phyloP scores from a whole-genome alignment of 257 asterid species.

The Przewalskia tangutica region DNA sequence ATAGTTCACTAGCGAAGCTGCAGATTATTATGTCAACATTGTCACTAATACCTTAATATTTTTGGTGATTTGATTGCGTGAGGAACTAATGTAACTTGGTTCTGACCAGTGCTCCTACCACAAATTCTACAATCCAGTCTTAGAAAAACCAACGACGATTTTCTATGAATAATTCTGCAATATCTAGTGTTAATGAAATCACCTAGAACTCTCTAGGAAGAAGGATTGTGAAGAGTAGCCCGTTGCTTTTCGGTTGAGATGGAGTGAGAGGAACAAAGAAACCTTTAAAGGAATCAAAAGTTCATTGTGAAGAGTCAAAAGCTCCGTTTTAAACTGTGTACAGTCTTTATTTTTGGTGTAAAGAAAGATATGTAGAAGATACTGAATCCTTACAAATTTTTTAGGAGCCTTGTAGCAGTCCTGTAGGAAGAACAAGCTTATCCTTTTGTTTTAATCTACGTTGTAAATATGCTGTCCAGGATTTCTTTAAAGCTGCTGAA shows the following conservation, averaged over 20 bases:
- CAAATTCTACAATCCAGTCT: neutral
- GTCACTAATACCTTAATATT: neutral
- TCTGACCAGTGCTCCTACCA: neutral
- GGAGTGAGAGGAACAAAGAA: neutral
- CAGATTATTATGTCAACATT: neutral
- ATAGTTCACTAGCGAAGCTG: neutral
- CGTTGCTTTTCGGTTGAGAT: neutral
- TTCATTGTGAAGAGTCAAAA: neutral
- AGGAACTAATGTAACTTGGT: neutral
- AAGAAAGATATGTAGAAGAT: neutral
- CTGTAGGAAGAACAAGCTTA: neutral
- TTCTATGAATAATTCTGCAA: neutral
- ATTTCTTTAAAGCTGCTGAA: neutral
- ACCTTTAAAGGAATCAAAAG: neutral
- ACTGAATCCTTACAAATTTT: neutral
- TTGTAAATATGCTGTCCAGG: neutral
- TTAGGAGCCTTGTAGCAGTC: neutral
- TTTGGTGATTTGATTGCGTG: neutral
- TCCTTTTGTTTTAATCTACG: neutral
- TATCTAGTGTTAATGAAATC: neutral
- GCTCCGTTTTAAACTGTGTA: neutral
- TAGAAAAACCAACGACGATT: neutral
- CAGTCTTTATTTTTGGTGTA: neutral
- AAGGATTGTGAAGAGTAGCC: neutral
- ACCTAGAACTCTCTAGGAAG: neutral